These are phyloP conservation scores for Rhodotorula sp. DNA, from an alignment of 1,284 basidiomycete genomes.

Conservation along the genomic window DNA sequence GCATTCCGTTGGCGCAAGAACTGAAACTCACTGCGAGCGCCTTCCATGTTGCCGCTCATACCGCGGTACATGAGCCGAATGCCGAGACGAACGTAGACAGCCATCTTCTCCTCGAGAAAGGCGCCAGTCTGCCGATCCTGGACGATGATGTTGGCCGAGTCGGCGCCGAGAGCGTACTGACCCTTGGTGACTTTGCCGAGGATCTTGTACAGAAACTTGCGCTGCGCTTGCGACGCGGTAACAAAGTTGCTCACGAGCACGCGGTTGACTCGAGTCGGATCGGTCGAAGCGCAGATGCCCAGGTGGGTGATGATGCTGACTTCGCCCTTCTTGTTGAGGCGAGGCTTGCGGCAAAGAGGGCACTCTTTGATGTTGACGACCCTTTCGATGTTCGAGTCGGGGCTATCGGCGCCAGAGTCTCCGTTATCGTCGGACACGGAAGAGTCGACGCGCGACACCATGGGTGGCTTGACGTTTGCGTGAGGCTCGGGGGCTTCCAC, in stretches of 20 bases:
- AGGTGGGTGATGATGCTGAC: constrained; percentile 57
- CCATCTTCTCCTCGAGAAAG: constrained; percentile 95
- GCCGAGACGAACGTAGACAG: constrained; percentile 71
- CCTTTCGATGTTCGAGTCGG: constrained; percentile 16
- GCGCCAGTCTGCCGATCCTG: constrained; percentile 88
- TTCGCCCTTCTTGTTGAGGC: constrained; percentile 80
- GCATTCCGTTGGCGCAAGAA: not conserved
- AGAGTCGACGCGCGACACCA: constrained; percentile 2
- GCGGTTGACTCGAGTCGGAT: constrained; percentile 87
- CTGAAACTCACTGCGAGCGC: constrained; percentile 58
- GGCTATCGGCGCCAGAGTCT: not conserved
- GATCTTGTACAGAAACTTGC: constrained; percentile 88
- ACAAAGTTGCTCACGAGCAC: constrained; percentile 90
- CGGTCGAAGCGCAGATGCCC: constrained; percentile 80
- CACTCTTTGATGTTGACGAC: constrained; percentile 94
- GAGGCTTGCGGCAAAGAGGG: constrained; percentile 85
- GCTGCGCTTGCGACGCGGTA: constrained; percentile 89
- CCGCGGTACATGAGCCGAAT: constrained; percentile 38
- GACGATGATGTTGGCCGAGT: constrained; percentile 91
- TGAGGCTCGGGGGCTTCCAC: constrained; percentile 20
- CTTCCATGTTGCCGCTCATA: constrained; percentile 77
- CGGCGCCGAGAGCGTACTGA: constrained; percentile 84
- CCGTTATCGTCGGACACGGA: constrained; percentile 8
- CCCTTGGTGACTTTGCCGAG: constrained; percentile 59
- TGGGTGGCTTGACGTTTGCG: constrained; percentile 7